Evolutionary conservation across 352 stramenopile species (phyloP).

Genomic region (Phytopythium delawarense): DNA sequence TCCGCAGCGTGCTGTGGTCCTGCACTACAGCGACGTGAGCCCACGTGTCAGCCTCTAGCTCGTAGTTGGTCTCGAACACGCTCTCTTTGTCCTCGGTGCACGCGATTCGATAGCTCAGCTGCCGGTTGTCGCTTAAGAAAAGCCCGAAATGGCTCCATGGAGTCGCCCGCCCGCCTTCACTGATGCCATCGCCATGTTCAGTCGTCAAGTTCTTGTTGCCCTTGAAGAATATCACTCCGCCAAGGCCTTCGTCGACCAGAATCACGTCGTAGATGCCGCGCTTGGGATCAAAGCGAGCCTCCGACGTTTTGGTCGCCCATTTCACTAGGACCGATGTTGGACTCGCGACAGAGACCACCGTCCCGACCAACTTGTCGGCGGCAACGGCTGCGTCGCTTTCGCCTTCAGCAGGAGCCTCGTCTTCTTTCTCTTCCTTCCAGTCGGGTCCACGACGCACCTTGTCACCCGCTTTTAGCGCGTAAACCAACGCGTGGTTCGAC

Average conservation of each 20-base stretch:
- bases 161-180: conserved; percentile 8
- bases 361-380: conserved; percentile 16
- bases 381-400: background rate
- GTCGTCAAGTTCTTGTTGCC: conserved; percentile 59
- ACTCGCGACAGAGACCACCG: conserved; percentile 40
- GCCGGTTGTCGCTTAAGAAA: conserved; percentile 56
- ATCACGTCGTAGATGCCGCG: conserved; percentile 46
- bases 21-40: conserved; percentile 66
- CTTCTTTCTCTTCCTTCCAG: conserved; percentile 30
- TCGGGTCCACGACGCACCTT: conserved; percentile 55
- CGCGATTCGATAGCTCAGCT: conserved; percentile 63
- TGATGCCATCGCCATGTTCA: conserved; percentile 11
- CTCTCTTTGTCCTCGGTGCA: conserved; percentile 53
- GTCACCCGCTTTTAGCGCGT: conserved; percentile 64
- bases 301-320: conserved; percentile 16
- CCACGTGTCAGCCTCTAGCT: conserved; percentile 60
- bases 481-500: conserved; percentile 28
- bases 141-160: conserved; percentile 76
- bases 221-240: conserved; percentile 68
- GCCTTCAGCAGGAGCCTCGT: conserved; percentile 1
- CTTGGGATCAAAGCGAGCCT: conserved; percentile 56
- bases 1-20: conserved; percentile 46
- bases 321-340: conserved; percentile 47
- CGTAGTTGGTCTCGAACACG: conserved; percentile 61
- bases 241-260: conserved; percentile 42